Percentiles rank a stretch among this genome's conserved stretches.
These are phyloP conservation scores for Fusarium chlamydosporum DNA, from an alignment of 2,329 filamentous ascomycete genomes.

Conservation along the genomic window DNA sequence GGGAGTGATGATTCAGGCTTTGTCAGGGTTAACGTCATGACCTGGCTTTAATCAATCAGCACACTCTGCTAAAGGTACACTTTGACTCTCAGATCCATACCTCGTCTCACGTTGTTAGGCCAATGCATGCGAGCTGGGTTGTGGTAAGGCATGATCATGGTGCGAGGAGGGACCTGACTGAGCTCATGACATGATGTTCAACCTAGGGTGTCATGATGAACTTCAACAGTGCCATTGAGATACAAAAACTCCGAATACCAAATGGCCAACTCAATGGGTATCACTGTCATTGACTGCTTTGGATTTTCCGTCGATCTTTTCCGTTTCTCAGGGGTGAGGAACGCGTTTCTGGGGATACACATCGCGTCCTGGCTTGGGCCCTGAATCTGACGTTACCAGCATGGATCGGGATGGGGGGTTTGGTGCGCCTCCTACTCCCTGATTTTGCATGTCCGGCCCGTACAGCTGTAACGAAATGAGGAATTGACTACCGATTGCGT, in stretches of 20 bases:
- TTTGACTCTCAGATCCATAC: conserved; percentile 18
- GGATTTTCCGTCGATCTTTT: conserved; percentile 15
- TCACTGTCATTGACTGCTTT: background rate
- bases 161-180: conserved; percentile 27
- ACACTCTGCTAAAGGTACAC: conserved; percentile 35
- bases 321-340: conserved; percentile 4
- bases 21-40: conserved; percentile 45
- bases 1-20: conserved; percentile 47
- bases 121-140: conserved; percentile 42
- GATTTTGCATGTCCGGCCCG: background rate
- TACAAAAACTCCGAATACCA: conserved; percentile 16
- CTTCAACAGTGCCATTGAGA: conserved; percentile 8
- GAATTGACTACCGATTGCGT: background rate
- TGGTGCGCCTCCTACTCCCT: conserved; percentile 18
- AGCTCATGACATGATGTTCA: conserved; percentile 15
- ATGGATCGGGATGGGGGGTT: background rate
- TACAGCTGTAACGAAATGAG: conserved; percentile 6
- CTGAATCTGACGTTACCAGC: conserved; percentile 31
- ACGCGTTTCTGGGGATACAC: conserved; percentile 33
- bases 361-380: conserved; percentile 25
- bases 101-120: conserved; percentile 40
- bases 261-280: background rate
- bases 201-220: conserved; percentile 46
- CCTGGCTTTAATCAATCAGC: conserved; percentile 54
- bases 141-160: conserved; percentile 32